phyloP scores from a whole-genome alignment of 352 stramenopile genomes.

The Globisporangium nagaii region DNA sequence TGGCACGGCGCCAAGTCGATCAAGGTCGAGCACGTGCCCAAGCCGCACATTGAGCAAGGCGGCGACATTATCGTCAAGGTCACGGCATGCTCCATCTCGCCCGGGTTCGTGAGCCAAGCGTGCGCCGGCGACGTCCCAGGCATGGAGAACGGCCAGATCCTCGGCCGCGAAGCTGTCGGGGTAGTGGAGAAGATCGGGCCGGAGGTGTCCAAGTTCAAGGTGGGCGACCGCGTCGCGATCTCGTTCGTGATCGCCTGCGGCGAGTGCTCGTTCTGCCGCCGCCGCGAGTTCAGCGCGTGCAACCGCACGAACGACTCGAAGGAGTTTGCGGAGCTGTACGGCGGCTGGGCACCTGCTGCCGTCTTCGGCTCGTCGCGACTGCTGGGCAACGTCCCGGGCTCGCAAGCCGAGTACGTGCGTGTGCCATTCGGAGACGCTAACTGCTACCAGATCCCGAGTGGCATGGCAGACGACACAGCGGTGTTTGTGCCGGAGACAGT shows the following conservation, averaged over 20 bases:
- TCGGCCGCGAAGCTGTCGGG: conserved; percentile 69
- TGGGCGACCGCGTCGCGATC: conserved; percentile 67
- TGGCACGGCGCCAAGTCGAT: conserved; percentile 50
- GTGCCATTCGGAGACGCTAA: conserved; percentile 72
- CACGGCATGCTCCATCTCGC: conserved; percentile 51
- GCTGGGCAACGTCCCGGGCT: conserved; percentile 53
- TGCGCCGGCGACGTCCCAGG: conserved; percentile 25
- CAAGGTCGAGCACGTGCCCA: conserved; percentile 44
- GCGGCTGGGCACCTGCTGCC: conserved; percentile 53
- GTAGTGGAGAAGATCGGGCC: conserved; percentile 46
- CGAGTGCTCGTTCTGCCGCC: conserved; percentile 58
- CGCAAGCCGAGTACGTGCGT: conserved; percentile 69
- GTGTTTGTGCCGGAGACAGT: conserved; percentile 61
- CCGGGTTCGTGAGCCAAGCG: conserved; percentile 45
- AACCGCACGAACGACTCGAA: conserved; percentile 68
- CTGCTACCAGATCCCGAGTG: conserved; percentile 54
- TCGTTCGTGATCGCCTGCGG: conserved; percentile 69
- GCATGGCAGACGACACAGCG: conserved; percentile 55
- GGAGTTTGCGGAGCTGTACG: conserved; percentile 60
- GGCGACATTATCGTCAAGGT: conserved; percentile 61
- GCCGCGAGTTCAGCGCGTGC: conserved; percentile 56
- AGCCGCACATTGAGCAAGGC: conserved; percentile 48
- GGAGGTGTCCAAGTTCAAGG: conserved; percentile 43
- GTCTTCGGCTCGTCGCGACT: conserved; percentile 53
- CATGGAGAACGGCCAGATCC: conserved; percentile 55